Evolutionary conservation across 345 rosid species (phyloP), one percentile per base, ranked within the genome.

Genomic region (Garcia nutans): DNA sequence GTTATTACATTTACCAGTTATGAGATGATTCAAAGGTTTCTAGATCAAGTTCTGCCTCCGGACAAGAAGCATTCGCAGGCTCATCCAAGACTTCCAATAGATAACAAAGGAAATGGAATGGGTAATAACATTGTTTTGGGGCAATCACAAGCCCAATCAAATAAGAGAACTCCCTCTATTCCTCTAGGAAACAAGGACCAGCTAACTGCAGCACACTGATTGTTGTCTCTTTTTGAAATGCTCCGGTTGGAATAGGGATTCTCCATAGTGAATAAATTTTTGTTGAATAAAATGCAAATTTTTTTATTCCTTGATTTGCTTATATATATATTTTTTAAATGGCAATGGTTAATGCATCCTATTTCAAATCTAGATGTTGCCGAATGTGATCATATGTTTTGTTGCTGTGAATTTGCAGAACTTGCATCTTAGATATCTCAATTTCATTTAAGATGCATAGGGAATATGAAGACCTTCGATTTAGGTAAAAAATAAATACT

Each of bases 1-100:
- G 89, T 91, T 55, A 92, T 91, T 55, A 92, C 97, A 63, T 89
- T 92, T 77, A 92, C 94, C 58, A 91, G 91, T 70, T 91, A 90
- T 37, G 97, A 92, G 87, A 92, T 88, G 92, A 91, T 92, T 74
- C 84, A 76, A 42, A 77, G 91, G 76, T 88, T 87, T 57, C 68
- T 91, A 73, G 76, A 65, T 26, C 76, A 57, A 8, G 47, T 47
- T 65, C 15, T 82, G 24, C 78, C 75, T 56, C 78, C 91, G 0
- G 90, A 75, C 52, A 62, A 74, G 52, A 80, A 74, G 77, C 83
- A 84, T 71, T 82, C 86, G 2, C 78, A 60, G 41, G 41, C 78
- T 31, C 79, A 65, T 16, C 80, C 82, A 4, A 78, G 66, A 24
- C 84, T 82, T 52, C 80, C 55, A 41, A 72, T 56, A 0, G 83